Base-by-base conservation (phyloP, 345 rosid genomes). In the Gossypium anomalum region DNA sequence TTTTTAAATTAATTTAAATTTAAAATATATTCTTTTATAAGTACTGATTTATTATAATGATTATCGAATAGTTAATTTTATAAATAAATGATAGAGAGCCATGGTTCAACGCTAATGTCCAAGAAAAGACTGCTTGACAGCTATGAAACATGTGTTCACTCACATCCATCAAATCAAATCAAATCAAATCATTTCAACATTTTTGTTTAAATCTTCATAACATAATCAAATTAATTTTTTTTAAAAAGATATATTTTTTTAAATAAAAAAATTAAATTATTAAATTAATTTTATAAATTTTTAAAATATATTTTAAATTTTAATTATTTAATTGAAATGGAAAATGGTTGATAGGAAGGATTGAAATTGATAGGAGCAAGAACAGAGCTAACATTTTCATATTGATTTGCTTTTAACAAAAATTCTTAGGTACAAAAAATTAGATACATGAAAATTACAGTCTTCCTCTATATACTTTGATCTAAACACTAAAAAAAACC, bases 381-480 rank as follows among this genome's bases (percentile, higher is more conserved):
- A 20, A 34, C 16, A 55, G 7, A 22, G 27, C 47, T 41, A 27
- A 29, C 10, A 1, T 70, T 58, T 49, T 72, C 58, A 23, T 71
- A 14, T 77, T 2, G 38, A 16, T 75, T 78, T 76, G 61, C 72
- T 15, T 5, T 34, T 48, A 23, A 65, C 44, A 44, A 82, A 76
- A 82, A 75, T 34, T 75, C 79, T 84, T 86, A 83, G 80, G 64
- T 85, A 76, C 83, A 79, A 77, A 79, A 77, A 84, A 71, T 79
- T 86, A 82, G 78, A 76, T 80, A 82, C 83, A 87, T 17, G 49
- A 64, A 41, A 82, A 81, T 75, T 78, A 76, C 81, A 79, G 74
- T 74, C 41, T 55, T 53, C 71, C n/a, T 53, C 75, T 80, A 82
- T 86, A 13, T 78, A 83, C 87, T 7, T 19, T 52, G 16, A 67